Conservation (phyloP, 306 rosid species). For the Trifolium repens region DNA sequence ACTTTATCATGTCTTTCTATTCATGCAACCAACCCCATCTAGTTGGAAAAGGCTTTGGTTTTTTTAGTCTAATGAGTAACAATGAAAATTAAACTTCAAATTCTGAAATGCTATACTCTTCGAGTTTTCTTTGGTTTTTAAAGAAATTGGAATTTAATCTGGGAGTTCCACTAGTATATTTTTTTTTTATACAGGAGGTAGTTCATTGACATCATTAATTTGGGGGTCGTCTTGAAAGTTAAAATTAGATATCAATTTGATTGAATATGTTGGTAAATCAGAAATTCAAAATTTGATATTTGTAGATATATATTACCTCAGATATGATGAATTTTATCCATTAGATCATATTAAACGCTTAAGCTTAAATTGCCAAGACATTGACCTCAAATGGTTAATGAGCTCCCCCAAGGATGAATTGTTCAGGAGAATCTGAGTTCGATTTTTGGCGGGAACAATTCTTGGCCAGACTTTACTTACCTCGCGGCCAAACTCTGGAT, state of each 20-base stretch:
- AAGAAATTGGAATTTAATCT: neutral
- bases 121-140: neutral
- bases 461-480: too few species aligned
- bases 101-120: constrained; percentile 3
- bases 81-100: constrained; percentile 11
- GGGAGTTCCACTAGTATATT: constrained; percentile 1
- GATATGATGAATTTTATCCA: neutral
- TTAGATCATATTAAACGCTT: constrained; percentile 5
- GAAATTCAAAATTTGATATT: neutral
- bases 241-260: constrained; percentile 11
- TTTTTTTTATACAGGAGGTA: neutral
- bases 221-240: constrained; percentile 5
- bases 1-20: neutral
- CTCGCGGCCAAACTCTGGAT: too few species aligned
- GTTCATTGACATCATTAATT: constrained; percentile 1
- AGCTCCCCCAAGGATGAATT: too few species aligned
- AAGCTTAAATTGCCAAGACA: neutral
- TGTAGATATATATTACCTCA: neutral
- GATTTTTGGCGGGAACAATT: too few species aligned
- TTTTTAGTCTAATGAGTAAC: neutral
- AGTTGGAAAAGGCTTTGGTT: neutral
- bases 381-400: too few species aligned
- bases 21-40: neutral
- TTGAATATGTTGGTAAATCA: constrained; percentile 17
- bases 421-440: too few species aligned